These are phyloP conservation scores for Rhodotorula taiwanensis DNA, from an alignment of 768 basidiomycete species.

Conservation along the genomic window DNA sequence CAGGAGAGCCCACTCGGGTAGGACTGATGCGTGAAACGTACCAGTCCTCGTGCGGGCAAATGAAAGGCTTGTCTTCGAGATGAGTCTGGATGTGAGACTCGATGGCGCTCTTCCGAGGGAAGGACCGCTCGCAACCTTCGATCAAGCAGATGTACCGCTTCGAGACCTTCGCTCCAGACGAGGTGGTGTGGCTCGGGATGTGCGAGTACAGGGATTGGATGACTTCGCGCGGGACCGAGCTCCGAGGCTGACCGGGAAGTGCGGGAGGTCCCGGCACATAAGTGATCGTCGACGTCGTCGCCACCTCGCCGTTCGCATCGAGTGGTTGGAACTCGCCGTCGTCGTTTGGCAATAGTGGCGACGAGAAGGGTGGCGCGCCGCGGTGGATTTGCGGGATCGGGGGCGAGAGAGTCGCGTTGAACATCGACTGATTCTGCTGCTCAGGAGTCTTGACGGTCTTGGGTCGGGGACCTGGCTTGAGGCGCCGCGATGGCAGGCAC, in stretches of 20 bases:
- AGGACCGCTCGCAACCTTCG: constrained; percentile 41
- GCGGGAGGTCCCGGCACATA: constrained; percentile 25
- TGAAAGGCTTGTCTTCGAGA: constrained; percentile 49
- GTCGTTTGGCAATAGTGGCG: constrained; percentile 21
- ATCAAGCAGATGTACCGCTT: constrained; percentile 42
- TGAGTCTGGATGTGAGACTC: constrained; percentile 50
- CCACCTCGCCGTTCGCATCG: constrained; percentile 9
- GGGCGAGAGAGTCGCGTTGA: constrained; percentile 30
- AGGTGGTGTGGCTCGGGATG: constrained; percentile 32
- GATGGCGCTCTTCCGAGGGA: constrained; percentile 45
- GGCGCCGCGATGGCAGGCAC: constrained; percentile 29
- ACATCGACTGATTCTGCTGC: constrained; percentile 36
- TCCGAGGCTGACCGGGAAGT: constrained; percentile 14
- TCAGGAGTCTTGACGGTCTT: constrained; percentile 42
- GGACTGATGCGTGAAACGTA: constrained; percentile 37
- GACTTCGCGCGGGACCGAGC: constrained; percentile 36
- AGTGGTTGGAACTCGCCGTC: constrained; percentile 23
- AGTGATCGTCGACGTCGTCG: constrained; percentile 19
- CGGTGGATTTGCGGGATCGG: constrained; percentile 29
- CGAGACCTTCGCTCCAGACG: constrained; percentile 22
- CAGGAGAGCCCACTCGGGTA: no score
- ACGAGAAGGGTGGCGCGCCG: constrained; percentile 25
- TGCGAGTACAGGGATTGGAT: constrained; percentile 44
- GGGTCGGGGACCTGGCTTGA: constrained; percentile 45
- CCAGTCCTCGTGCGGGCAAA: constrained; percentile 46